Evolutionary conservation across 139 green algal species (phyloP).

Genomic region (Spirogloea muscicola): DNA sequence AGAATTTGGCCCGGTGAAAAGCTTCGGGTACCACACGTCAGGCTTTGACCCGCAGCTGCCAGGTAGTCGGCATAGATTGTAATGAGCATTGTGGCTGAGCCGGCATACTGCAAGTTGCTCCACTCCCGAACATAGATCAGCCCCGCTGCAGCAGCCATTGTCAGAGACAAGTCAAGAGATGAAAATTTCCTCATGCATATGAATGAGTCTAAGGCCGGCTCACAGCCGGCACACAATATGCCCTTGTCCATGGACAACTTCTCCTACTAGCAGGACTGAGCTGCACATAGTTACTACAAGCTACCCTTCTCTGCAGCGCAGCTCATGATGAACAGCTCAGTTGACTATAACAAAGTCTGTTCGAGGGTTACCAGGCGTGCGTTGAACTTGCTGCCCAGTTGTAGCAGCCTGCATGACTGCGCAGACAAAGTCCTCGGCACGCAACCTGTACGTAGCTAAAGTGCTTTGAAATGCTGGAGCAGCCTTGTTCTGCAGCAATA

Average conservation of each 20-base stretch:
- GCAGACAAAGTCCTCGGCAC: not conserved
- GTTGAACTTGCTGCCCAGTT: not conserved
- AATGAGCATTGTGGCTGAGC: not conserved
- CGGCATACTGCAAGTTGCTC: conserved; percentile 38
- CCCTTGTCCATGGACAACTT: not conserved
- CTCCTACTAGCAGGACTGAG: no score
- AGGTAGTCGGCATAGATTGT: conserved; percentile 27
- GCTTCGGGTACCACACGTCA: not conserved
- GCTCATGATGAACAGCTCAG: no score
- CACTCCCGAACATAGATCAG: conserved; percentile 30
- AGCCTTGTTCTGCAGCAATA: not conserved
- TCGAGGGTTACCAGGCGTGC: not conserved
- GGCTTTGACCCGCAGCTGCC: not conserved
- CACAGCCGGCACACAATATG: not conserved
- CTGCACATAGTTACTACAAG: no score
- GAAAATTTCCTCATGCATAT: conserved; percentile 2
- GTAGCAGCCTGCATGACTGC: not conserved
- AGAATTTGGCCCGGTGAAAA: not conserved
- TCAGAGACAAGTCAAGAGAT: not conserved
- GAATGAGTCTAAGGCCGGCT: no score
- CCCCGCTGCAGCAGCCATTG: conserved; percentile 7
- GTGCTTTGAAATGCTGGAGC: not conserved
- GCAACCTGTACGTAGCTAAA: not conserved
- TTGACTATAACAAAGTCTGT: not conserved
- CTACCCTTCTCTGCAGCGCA: no score